Conservation (phyloP, 2,329 filamentous ascomycete species). For the Ophiostoma novo-ulmi region DNA sequence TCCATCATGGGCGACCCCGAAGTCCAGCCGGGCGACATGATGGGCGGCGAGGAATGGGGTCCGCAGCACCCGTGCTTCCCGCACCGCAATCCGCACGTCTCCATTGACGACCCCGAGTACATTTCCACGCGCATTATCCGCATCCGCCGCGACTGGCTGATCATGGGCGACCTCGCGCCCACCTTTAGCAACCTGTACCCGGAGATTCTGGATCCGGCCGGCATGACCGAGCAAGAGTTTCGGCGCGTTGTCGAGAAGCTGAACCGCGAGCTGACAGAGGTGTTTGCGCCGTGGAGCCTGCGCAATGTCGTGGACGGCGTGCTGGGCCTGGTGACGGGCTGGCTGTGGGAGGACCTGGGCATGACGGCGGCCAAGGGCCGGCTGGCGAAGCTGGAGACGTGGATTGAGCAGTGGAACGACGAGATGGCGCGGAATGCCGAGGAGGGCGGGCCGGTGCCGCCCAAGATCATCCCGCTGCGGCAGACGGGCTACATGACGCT, state of each 20-base stretch:
- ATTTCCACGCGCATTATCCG: constrained; percentile 81
- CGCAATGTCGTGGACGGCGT: constrained; percentile 75
- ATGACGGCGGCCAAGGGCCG: constrained; percentile 68
- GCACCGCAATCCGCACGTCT: constrained; percentile 87
- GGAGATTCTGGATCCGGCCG: constrained; percentile 82
- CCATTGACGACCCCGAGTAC: constrained; percentile 68
- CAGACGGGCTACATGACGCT: constrained; percentile 31
- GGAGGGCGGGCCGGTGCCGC: constrained; percentile 25
- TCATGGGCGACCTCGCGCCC: constrained; percentile 82
- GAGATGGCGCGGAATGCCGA: constrained; percentile 48
- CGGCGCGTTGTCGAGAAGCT: constrained; percentile 73
- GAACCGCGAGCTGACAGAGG: constrained; percentile 69
- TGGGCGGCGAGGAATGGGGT: constrained; percentile 81
- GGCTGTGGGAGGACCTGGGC: constrained; percentile 90
- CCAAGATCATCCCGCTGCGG: constrained; percentile 30
- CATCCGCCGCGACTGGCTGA: constrained; percentile 84
- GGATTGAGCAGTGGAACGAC: constrained; percentile 82
- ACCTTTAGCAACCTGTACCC: constrained; percentile 94
- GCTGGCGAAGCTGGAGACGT: constrained; percentile 65
- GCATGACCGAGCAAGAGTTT: constrained; percentile 81
- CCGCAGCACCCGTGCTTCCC: constrained; percentile 91
- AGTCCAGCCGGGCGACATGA: constrained; percentile 51
- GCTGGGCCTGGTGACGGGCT: constrained; percentile 78
- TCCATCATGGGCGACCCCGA: constrained; percentile 60
- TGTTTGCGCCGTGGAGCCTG: constrained; percentile 71